These are phyloP conservation scores for Sanghuangporus sanghuang DNA, from an alignment of 1,284 basidiomycete species.

Conservation along the genomic window DNA sequence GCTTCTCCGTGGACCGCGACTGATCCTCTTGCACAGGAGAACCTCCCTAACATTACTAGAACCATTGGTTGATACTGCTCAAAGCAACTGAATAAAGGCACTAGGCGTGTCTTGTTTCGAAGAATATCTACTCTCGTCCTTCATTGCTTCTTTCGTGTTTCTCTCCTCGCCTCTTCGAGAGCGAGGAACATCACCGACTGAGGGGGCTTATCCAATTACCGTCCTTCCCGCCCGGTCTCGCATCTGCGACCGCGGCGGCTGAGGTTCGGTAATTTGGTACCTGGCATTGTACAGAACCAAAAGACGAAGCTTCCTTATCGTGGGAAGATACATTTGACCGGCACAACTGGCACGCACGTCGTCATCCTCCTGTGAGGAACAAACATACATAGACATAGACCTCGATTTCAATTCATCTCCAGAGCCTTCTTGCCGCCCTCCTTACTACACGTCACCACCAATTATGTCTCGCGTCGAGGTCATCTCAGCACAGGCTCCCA, in stretches of 20 bases:
- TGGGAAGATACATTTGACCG: conserved; percentile 16
- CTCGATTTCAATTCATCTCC: not conserved
- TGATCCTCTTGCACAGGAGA: conserved; percentile 44
- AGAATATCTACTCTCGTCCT: not conserved
- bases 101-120: conserved; percentile 3
- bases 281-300: conserved; percentile 4
- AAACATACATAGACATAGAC: conserved; percentile 10
- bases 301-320: not conserved
- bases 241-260: conserved; percentile 62
- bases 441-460: conserved; percentile 16
- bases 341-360: conserved; percentile 17
- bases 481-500: conserved; percentile 41
- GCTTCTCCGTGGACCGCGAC: conserved; percentile 13
- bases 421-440: conserved; percentile 11
- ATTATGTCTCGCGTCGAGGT: conserved; percentile 60
- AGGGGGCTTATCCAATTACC: conserved; percentile 45
- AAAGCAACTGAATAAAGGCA: conserved; percentile 14
- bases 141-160: conserved; percentile 16
- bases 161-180: conserved; percentile 58
- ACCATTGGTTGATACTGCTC: conserved; percentile 16
- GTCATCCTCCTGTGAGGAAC: conserved; percentile 12
- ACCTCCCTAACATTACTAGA: conserved; percentile 61
- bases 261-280: conserved; percentile 47
- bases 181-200: conserved; percentile 65
- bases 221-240: conserved; percentile 60